Conservation (phyloP, 305 asterid genomes). For the Solanum hybrid region DNA sequence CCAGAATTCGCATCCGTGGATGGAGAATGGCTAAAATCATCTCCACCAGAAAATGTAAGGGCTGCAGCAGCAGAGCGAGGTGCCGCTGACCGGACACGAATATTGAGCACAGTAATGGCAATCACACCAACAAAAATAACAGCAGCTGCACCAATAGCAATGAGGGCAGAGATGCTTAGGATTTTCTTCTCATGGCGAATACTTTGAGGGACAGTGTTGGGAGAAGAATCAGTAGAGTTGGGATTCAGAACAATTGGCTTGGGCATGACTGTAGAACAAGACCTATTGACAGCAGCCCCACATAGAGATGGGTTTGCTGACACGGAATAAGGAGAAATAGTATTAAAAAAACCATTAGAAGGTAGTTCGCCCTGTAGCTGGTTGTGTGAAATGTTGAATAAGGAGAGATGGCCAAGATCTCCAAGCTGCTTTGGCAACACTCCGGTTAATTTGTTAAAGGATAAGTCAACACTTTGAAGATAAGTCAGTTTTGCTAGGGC, state of each 20-base stretch:
- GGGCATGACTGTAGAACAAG: conserved; percentile 66
- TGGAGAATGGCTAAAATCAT: conserved; percentile 41
- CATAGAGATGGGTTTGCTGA: conserved; percentile 70
- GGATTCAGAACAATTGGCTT: conserved; percentile 95
- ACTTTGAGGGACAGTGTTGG: conserved; percentile 32
- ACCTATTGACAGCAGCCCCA: conserved; percentile 58
- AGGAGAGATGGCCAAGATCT: conserved; percentile 49
- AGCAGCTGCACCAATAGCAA: conserved; percentile 91
- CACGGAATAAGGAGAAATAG: conserved; percentile 67
- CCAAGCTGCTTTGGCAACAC: conserved; percentile 68
- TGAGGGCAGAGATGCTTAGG: conserved; percentile 81
- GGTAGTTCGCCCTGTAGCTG: conserved; percentile 89
- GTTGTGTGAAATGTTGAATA: conserved; percentile 82
- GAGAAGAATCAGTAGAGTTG: conserved; percentile 51
- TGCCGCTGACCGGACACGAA: conserved; percentile 53
- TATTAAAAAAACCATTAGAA: conserved; percentile 67
- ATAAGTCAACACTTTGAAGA: conserved; percentile 58
- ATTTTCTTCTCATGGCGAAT: conserved; percentile 59
- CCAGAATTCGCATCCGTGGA: conserved; percentile 51
- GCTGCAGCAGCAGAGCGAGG: conserved; percentile 50
- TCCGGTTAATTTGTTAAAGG: conserved; percentile 69
- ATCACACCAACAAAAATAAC: conserved; percentile 77
- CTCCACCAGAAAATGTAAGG: conserved; percentile 52
- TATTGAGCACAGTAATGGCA: conserved; percentile 71
- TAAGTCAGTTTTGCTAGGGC: conserved; percentile 43